Evolutionary conservation across 805 yeast species (phyloP), one percentile per base, ranked within the genome.

Genomic region (Helenozyma baotianmanensis): DNA sequence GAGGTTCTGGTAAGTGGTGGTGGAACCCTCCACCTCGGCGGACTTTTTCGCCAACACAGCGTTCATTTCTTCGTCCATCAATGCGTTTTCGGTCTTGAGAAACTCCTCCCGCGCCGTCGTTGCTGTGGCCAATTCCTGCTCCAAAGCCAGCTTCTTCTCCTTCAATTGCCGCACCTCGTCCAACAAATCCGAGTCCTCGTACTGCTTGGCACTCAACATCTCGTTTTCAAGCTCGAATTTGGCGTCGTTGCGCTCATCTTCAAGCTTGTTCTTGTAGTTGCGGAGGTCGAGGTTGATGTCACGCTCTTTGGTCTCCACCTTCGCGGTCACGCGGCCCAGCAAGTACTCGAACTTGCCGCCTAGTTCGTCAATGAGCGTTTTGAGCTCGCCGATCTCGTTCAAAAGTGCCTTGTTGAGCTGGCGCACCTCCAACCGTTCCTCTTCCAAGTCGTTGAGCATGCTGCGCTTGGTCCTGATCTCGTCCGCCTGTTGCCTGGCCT

Each of bases 191-290:
- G 24, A 4, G 9, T 25, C 29, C 5, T 25, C 13, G 17, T 6
- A 16, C 18, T 21, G 25, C 9, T n/a, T 5, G 17, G 13, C 24
- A 13, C 19, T 17, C 5, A n/a, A 16, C 22, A 46, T 40, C 0
- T 64, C 62, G 3, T 43, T 36, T 12, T 52, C 44, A 4, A 69
- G 40, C 32, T 66, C 64, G 39, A 56, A 60, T 21, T 53, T 49
- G 23, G 60, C 38, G 23, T 58, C 61, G 21, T 57, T 51, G 37
- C 39, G 62, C 25, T 57, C 58, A 30, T 47, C 51, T 23, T 42
- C 47, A 12, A 53, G 46, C 21, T 46, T 43, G 14, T 56, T 52
- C 16, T 53, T 44, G 25, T 49, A 47, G 23, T 65, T 66, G 31
- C 56, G 48, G 3, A 68, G 36, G 25, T 58, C 49, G 5, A 54